Evolutionary conservation across 129 eudicot species (phyloP), one percentile per base, ranked within the genome.

Genomic region (Apium graveolens): DNA sequence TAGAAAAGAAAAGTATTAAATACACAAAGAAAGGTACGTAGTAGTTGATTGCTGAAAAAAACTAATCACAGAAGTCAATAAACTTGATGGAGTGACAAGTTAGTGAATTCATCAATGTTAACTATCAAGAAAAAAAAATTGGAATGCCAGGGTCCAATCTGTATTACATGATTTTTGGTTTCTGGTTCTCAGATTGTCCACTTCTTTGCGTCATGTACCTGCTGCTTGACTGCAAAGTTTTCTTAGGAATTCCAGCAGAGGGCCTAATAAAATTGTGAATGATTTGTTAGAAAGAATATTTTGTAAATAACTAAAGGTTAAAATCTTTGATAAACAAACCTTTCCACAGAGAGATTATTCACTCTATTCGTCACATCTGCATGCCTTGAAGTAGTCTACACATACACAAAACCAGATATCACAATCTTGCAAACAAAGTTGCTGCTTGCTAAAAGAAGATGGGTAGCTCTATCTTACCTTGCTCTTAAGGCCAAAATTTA

Each of bases 101-200:
- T 65, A 3, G 41, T 66, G 8, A 21, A 66, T 13, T 27, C 35
- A 26, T 0, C 0, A 51, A 49, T 29, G 34, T 49, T 49, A 18
- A 11, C 24, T 10, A 16, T 38, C 38, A 60, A 53, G 24, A 35
- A 51, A 38, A 3, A 72, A 24, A 37, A 32, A 14, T 20, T 9
- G 18, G 26, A 34, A 51, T 21, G 44, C 68, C 41, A 55, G 63
- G 21, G 38, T 75, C 35, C 17, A 55, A 24, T 31, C 3, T 5
- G 48, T 51, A 76, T 76, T 76, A 76, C 79, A 34, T 53, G 79
- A 6, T 60, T 76, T 76, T 76, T 55, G 79, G 70, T 76, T 76
- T 76, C 37, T 76, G 79, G 29, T 76, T 76, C 79, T 51, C 79
- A 35, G 79, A 24, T 76, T 49, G 70, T 53, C 71, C 71, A 32